These are phyloP conservation scores for Psilocybe mexicana DNA, from an alignment of 1,284 basidiomycete species.

Conservation along the genomic window DNA sequence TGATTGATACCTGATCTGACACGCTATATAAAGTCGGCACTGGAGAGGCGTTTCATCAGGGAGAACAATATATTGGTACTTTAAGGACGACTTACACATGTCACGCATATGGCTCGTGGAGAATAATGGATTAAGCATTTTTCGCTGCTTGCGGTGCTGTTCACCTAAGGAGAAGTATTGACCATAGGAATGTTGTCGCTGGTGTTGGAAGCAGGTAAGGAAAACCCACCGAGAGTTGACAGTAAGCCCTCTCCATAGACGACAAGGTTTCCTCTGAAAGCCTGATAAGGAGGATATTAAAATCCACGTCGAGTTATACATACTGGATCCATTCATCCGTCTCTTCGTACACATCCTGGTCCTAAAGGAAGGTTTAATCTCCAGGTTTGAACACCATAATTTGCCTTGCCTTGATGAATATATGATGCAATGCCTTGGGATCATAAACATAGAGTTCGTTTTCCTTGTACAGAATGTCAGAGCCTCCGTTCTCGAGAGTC, in stretches of 20 bases:
- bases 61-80: background rate
- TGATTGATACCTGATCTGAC: constrained; percentile 16
- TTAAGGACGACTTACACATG: constrained; percentile 26
- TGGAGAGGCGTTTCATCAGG: constrained; percentile 6
- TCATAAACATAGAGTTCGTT: constrained; percentile 33
- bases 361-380: constrained; percentile 16
- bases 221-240: constrained; percentile 10
- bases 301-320: constrained; percentile 9
- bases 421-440: constrained; percentile 36
- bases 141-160: constrained; percentile 43
- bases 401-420: constrained; percentile 32
- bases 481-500: background rate
- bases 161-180: constrained; percentile 15
- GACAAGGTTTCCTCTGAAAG: constrained; percentile 10
- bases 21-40: constrained; percentile 34
- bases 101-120: constrained; percentile 43
- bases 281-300: constrained; percentile 4
- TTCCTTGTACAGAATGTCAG: constrained; percentile 21
- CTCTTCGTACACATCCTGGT: constrained; percentile 30
- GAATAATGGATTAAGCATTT: constrained; percentile 50
- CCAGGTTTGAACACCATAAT: no score
- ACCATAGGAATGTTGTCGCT: no score
- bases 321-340: constrained; percentile 23
- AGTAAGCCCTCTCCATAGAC: constrained; percentile 16
- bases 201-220: no score